These are phyloP conservation scores for Lactuca saligna DNA, from an alignment of 129 eudicot genomes.

Conservation along the genomic window DNA sequence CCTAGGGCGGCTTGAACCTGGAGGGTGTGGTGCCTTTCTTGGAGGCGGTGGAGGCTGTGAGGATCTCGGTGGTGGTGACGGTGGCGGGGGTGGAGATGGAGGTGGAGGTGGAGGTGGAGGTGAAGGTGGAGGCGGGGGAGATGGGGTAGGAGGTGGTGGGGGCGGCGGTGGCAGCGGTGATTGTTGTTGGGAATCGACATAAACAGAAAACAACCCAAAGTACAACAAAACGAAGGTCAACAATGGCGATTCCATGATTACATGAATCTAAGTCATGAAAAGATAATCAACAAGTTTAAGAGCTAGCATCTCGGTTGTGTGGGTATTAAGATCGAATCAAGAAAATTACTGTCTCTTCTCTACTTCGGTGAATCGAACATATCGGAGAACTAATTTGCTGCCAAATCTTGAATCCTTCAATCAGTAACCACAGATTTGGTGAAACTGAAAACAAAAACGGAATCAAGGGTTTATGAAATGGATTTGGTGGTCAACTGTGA, in stretches of 20 bases:
- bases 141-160: background rate
- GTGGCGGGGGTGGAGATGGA: background rate
- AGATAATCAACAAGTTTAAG: background rate
- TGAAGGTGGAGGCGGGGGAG: conserved; percentile 6
- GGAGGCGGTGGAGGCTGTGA: conserved; percentile 17
- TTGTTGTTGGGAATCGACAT: conserved; percentile 24
- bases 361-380: conserved; percentile 1
- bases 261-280: background rate
- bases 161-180: background rate
- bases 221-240: conserved; percentile 1
- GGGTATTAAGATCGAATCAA: conserved; percentile 1
- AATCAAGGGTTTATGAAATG: background rate
- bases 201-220: background rate
- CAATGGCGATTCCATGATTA: conserved; percentile 20
- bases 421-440: background rate
- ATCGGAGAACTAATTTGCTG: background rate
- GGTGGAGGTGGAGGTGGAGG: conserved; percentile 4
- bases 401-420: background rate
- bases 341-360: background rate
- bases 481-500: background rate
- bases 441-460: background rate
- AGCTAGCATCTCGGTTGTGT: background rate
- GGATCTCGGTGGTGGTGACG: background rate
- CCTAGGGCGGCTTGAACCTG: conserved; percentile 12
- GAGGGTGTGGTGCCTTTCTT: conserved; percentile 10